Evolutionary conservation across 768 basidiomycete genomes (phyloP), one percentile per base, ranked within the genome.

Genomic region (Trametes gibbosa): DNA sequence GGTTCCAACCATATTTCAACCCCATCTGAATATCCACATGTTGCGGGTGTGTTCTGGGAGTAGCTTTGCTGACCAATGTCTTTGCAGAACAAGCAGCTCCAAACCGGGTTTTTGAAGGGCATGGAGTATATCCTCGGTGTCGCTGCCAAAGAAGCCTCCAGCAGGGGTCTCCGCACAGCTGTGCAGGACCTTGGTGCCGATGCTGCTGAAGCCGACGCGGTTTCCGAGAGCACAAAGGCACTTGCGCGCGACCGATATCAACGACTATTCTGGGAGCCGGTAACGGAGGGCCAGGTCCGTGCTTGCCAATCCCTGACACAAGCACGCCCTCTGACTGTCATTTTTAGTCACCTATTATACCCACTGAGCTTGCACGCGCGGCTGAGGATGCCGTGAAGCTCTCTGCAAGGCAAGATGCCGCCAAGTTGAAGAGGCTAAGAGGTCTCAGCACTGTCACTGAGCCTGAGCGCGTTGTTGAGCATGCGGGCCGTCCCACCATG

Each of bases 61-160:
- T 41, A 19, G 23, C 25, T 35, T 1, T n/a, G 14, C 50, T 70
- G 29, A 65, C 42, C 13, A 14, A 56, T 47, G 12, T 21, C 34
- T 35, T 21, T 27, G 27, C 63, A 92, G 89, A 78, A 76, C 39
- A 84, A 84, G 68, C 71, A 75, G 3, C 67, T 95, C 5, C 94
- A 97, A 76, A 89, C 84, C 0, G 90, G 91, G 9, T 93, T 95
- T 72, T 81, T 77, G 7, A 68, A 71, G 43, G 91, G 88, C 17
- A 97, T 97, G 94, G 93, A 97, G 66, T 73, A 74, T 40, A 70
- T 91, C 5, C 77, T 97, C 27, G 87, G 84, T 39, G 84, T 89
- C n/a, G 73, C 70, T 21, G 58, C 62, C 6, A 63, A 66, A 14
- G 46, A 23, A 54, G 49, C 40, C 24, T 47, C 32, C 13, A 34